Conservation (phyloP, 148 eudicot species). For the Diospyros kaki region DNA sequence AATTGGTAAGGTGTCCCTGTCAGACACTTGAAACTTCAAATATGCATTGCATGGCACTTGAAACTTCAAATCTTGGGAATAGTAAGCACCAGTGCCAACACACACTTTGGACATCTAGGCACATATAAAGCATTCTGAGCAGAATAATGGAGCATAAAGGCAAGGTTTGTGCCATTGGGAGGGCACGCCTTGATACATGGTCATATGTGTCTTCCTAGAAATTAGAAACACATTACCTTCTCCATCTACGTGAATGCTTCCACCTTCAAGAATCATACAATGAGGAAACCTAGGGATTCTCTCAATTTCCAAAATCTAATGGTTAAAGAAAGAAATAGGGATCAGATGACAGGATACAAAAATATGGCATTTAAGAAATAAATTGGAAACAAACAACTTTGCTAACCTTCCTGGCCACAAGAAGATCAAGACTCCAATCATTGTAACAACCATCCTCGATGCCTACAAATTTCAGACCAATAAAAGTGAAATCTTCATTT, state of each 20-base stretch:
- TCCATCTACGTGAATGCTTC: slow-evolving; percentile 99
- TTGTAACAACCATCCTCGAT: slow-evolving; percentile 79
- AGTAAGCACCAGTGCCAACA: too few species aligned
- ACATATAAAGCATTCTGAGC: too few species aligned
- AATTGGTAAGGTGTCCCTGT: too few species aligned
- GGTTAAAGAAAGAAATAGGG: slow-evolving; percentile 10
- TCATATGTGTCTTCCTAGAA: neutral
- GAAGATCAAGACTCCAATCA: slow-evolving; percentile 88
- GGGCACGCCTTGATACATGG: neutral
- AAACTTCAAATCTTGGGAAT: too few species aligned
- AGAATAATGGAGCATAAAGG: too few species aligned
- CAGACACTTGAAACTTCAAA: too few species aligned
- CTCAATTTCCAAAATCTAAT: slow-evolving; percentile 68
- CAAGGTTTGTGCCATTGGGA: too few species aligned
- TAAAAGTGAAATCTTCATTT: neutral
- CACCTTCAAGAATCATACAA: slow-evolving; percentile 91
- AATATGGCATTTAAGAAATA: neutral
- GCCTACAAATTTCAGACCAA: slow-evolving; percentile 38
- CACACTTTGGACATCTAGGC: too few species aligned
- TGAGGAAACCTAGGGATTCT: slow-evolving; percentile 81
- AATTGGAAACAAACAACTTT: slow-evolving; percentile 2
- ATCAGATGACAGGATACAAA: neutral
- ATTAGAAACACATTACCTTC: slow-evolving; percentile 47
- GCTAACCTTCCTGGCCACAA: slow-evolving; percentile 82
- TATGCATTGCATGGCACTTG: too few species aligned